Base-by-base conservation (phyloP, 768 basidiomycete species). In the Suillus subaureus region DNA sequence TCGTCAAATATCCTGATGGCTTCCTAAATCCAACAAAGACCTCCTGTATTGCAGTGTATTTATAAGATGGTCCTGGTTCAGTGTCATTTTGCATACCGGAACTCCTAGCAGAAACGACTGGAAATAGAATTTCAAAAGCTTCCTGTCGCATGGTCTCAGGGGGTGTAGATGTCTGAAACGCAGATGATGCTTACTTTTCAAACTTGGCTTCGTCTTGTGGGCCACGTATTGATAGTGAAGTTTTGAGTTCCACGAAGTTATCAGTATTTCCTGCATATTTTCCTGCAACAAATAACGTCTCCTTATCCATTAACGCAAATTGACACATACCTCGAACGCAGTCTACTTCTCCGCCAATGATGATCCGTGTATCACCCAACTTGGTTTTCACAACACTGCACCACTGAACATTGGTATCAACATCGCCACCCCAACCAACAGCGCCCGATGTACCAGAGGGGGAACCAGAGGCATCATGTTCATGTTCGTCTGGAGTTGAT, bases 41-140 rank as follows among this genome's bases (percentile, higher is more conserved):
- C 75, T 93, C 90, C 92, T 93, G 68, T 66, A 57, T 31, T 31
- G 12, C 62, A 66, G 49, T 35, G 61, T 13, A 64, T 21, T 18
- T 31, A 54, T 65, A 42, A 68, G 60, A 52, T 26, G 6, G 49
- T 21, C n/a, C 35, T 47, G 8, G 42, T 51, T 56, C 8, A 61
- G 43, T 15, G 18, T 52, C 40, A 21, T 61, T 61, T 13, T 40
- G 75, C 89, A 70, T 74, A 91, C 91, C 26, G 94, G 94, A n/a
- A 96, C 93, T 58, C 94, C 95, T 62, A 96, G 85, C 33, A 96
- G 84, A 76, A 94, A 96, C 1, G 93, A 95, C 72, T 96, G 94
- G 66, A 94, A 87, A 81, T 95, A 96, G 77, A 94, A 94, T 72
- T 93, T 95, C 65, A 96, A 85, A n/a, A 96, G 79, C 74, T 96